A percentile compares a stretch with the other conserved stretches of the same genome.
phyloP scores from a whole-genome alignment of 805 yeast species.

The Wickerhamomyces pijperi region DNA sequence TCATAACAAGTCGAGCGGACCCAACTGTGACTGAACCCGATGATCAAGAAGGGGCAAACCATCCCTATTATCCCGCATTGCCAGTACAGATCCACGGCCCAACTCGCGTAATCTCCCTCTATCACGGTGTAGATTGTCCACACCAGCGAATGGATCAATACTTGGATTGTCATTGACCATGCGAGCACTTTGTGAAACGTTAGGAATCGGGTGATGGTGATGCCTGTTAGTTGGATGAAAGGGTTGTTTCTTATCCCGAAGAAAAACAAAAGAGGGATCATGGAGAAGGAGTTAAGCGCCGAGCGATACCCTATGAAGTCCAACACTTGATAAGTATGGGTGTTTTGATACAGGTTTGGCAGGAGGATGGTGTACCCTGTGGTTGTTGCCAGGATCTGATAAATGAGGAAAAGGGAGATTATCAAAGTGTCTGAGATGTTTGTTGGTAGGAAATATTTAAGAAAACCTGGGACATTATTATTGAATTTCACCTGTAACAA shows the following conservation, averaged over 20 bases:
- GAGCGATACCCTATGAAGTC: constrained; percentile 42
- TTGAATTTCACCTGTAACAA: too few relatives aligned
- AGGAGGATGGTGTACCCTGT: constrained; percentile 24
- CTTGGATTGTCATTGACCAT: constrained; percentile 34
- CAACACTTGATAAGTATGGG: constrained; percentile 17
- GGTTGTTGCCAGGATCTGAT: constrained; percentile 21
- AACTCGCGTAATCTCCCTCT: constrained; percentile 27
- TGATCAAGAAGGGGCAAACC: constrained; percentile 29
- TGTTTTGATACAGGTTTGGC: constrained; percentile 29
- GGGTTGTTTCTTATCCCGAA: constrained; percentile 72
- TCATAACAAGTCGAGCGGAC: constrained; percentile 52
- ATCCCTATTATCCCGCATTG: constrained; percentile 40
- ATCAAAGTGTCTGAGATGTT: constrained; percentile 19
- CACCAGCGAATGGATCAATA: constrained; percentile 44
- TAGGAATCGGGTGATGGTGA: constrained; percentile 44
- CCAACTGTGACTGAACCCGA: constrained; percentile 35
- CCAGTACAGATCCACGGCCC: constrained; percentile 37
- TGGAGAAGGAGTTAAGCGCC: constrained; percentile 36
- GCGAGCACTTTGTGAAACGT: constrained; percentile 60
- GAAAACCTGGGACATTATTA: too few relatives aligned
- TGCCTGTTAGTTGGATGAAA: constrained; percentile 48
- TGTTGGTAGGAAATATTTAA: constrained; percentile 17
- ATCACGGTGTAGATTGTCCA: constrained; percentile 37
- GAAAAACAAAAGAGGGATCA: constrained; percentile 47
- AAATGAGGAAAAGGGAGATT: constrained; percentile 20